Percentiles rank a stretch among this genome's conserved stretches.
Evolutionary conservation across 805 yeast species (phyloP).

Genomic region (Cyberlindnera saturnus): DNA sequence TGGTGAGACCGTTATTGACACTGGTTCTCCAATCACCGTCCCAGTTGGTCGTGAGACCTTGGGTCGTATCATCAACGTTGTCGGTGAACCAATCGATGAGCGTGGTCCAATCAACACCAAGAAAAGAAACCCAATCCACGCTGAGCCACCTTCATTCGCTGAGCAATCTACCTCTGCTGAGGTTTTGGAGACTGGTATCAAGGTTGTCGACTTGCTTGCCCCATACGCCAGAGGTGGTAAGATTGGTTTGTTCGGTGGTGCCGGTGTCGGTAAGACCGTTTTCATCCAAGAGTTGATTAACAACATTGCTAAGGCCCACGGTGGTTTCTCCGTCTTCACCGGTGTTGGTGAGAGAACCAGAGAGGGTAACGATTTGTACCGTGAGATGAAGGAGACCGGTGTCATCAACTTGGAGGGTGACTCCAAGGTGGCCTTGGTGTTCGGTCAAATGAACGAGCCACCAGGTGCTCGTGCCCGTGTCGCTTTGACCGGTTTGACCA

Average conservation of each 20-base stretch:
- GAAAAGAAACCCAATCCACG: slow-evolving; percentile 96
- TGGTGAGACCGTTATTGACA: slow-evolving; percentile 87
- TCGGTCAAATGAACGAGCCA: slow-evolving; percentile 99
- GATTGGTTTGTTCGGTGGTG: slow-evolving; percentile 99
- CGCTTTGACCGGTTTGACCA: slow-evolving; percentile 98
- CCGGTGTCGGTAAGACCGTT: slow-evolving; percentile 99
- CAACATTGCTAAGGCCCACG: slow-evolving; percentile 99
- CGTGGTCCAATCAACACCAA: slow-evolving; percentile 96
- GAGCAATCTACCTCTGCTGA: slow-evolving; percentile 98
- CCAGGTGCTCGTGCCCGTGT: slow-evolving; percentile 99
- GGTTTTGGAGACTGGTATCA: slow-evolving; percentile 98
- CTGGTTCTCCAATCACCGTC: slow-evolving; percentile 97
- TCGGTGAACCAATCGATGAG: slow-evolving; percentile 99
- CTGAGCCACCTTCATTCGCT: slow-evolving; percentile 93
- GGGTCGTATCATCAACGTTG: slow-evolving; percentile 96
- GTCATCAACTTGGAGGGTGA: slow-evolving; percentile 99
- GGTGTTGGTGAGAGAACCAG: slow-evolving; percentile 99
- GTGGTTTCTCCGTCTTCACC: slow-evolving; percentile 99
- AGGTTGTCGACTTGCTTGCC: slow-evolving; percentile 98
- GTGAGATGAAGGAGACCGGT: slow-evolving; percentile 99
- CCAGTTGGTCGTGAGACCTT: slow-evolving; percentile 99
- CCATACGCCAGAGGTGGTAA: slow-evolving; percentile 99
- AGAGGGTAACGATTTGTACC: slow-evolving; percentile 99
- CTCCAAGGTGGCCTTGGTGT: slow-evolving; percentile 97
- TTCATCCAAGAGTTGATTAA: slow-evolving; percentile 99